Evolutionary conservation across 106 monocot species (phyloP), one percentile per base, ranked within the genome.

Genomic region (Chionographis japonica): DNA sequence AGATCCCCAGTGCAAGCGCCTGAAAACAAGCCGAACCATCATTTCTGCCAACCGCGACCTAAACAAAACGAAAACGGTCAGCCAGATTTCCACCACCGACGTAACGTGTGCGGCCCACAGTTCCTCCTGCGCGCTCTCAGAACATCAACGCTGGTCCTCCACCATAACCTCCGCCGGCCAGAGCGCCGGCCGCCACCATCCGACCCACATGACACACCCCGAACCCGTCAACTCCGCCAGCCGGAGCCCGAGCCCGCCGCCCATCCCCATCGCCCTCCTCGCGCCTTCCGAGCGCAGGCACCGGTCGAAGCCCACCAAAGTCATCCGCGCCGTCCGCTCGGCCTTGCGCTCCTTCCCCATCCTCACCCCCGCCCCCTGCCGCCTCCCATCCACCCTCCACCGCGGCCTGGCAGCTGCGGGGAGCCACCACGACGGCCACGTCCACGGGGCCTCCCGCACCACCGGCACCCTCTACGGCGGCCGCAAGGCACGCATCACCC

Each of bases 281-380:
- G 66, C 77, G 40, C 84, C 78, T 9, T 8, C 84, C n/a, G 51
- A 72, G 4, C 73, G 58, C 40, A 74, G 52, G 27, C 70, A 65
- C 39, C 50, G 61, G 7, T 20, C 68, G 55, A 82, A 68, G 36
- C 54, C 83, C 50, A 20, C 72, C 39, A 76, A 77, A 52, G 69
- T 85, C 36, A 57, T 84, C 82, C 86, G 89, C n/a, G 87, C 82
- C 50, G 70, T 89, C 68, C 84, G 81, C 54, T 76, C 88, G 18
- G 82, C 77, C 75, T 83, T 97, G 80, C 97, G 92, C 19, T 81
- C 92, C 40, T 74, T 92, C 63, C 92, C 97, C n/a, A 97, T 97
- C 79, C 72, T 94, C 65, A 77, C 58, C 54, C 78, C 84, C 15
- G 66, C 92, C n/a, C 50, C 72, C 17, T 92, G 92, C 76, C 68